A percentile compares a stretch with the other conserved stretches of the same genome.
phyloP scores from a whole-genome alignment of 176 grass and related monocot genomes.

The Lolium rigidum region DNA sequence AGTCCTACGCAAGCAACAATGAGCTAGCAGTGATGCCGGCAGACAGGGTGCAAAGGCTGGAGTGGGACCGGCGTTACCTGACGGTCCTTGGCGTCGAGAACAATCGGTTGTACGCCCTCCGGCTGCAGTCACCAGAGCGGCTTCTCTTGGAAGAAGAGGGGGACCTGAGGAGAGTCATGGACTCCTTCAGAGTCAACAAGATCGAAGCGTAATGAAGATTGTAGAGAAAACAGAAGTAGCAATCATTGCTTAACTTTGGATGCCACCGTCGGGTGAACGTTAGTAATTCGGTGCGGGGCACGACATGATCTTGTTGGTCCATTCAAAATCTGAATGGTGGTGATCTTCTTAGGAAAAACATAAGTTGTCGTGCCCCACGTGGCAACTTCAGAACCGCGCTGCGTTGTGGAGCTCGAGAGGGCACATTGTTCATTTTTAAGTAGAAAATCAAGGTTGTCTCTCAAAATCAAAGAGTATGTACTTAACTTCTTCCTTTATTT shows the following conservation, averaged over 20 bases:
- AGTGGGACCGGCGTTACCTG: conserved; percentile 88
- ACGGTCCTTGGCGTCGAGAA: conserved; percentile 94
- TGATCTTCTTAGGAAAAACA: too few relatives aligned
- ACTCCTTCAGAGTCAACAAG: conserved; percentile 82
- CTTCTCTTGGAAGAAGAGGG: conserved; percentile 75
- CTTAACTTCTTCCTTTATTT: too few relatives aligned
- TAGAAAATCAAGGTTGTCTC: too few relatives aligned
- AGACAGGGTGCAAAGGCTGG: conserved; percentile 79
- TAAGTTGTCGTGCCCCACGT: too few relatives aligned
- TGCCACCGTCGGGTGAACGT: too few relatives aligned
- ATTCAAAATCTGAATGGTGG: too few relatives aligned
- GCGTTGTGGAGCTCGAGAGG: too few relatives aligned
- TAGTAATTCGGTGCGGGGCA: too few relatives aligned
- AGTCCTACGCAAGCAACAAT: conserved; percentile 91
- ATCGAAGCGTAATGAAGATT: conserved; percentile 13
- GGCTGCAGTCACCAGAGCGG: conserved; percentile 80
- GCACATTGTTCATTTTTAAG: too few relatives aligned
- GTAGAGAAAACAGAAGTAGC: conserved; percentile 6
- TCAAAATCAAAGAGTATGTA: too few relatives aligned
- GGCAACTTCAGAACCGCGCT: too few relatives aligned
- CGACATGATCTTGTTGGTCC: too few relatives aligned
- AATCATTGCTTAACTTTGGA: not conserved
- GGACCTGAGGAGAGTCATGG: conserved; percentile 79
- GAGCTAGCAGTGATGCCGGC: conserved; percentile 94
- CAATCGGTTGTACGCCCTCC: conserved; percentile 78